Evolutionary conservation across 1,284 basidiomycete genomes (phyloP), one percentile per base, ranked within the genome.

Genomic region (Trichosporon ovoides): DNA sequence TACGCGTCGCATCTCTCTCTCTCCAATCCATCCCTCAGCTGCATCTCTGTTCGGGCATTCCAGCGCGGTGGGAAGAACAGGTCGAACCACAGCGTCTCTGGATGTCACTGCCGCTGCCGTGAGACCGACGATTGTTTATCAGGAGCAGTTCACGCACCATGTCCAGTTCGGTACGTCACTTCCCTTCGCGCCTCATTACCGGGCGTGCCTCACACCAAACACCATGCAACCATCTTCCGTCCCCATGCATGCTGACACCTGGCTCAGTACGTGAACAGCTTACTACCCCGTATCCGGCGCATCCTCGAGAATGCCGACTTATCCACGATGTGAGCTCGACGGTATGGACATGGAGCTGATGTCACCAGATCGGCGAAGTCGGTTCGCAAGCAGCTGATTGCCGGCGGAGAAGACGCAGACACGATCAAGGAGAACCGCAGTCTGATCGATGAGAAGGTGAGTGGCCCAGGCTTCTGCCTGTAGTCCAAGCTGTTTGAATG

Each of bases 371-470:
- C 75, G 3, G 74, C 75, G 6, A 78, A 77, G 62, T 70, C 60
- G 7, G 71, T 78, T 1, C 69, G 76, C 28, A 77, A 75, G 63
- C 65, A 70, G 43, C 67, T 78, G 11, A 58, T 77, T 11, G 59
- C 60, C 1, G 59, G 58, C 11, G 76, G 76, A 3, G 69, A 71
- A 50, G 69, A 74, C 59, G 69, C 68, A 20, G 68, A 55, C 0
- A 52, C 52, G 6, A 70, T 78, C 61, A 78, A 77, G 66, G 65
- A 59, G 38, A 36, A 71, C 54, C 66, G 73, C 18, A 38, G 53
- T 11, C 69, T 63, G n/a, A 73, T 78, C 52, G 76, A 78, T 50
- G 53, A 68, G 36, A 58, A 65, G 48, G 75, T 76, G 48, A 53
- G 73, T n/a, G n/a, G n/a, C n/a, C n/a, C n/a, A n/a, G n/a, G n/a